Evolutionary conservation across 768 basidiomycete species (phyloP).

Genomic region (Coprinopsis sp.): DNA sequence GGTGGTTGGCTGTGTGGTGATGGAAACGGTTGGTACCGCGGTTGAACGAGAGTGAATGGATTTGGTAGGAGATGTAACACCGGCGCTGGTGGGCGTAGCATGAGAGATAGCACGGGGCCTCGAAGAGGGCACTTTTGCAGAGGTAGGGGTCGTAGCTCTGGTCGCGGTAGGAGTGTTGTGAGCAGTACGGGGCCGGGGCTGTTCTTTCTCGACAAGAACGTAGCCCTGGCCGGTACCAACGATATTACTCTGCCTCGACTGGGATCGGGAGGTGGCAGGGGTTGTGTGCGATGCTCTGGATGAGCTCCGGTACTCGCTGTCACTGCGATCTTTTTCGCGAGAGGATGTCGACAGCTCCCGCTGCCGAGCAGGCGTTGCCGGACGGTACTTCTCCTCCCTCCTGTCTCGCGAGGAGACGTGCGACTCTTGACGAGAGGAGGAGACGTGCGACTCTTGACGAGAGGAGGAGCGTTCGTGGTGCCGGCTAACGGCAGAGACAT

Average conservation of each 20-base stretch:
- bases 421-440: not conserved
- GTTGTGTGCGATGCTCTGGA: no score
- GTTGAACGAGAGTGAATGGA: no score
- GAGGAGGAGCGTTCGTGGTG: not conserved
- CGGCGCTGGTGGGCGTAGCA: no score
- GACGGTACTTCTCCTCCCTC: not conserved
- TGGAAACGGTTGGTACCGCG: no score
- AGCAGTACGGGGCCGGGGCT: no score
- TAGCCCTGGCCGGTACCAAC: not conserved
- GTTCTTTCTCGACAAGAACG: slow-evolving; percentile 1
- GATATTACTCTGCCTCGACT: not conserved
- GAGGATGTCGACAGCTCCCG: no score
- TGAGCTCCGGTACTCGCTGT: not conserved
- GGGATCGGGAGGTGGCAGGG: not conserved
- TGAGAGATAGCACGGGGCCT: slow-evolving; percentile 5
- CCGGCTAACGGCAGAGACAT: not conserved
- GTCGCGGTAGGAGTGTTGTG: slow-evolving; percentile 5
- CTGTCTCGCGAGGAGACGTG: not conserved
- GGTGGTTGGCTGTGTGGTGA: slow-evolving; percentile 7
- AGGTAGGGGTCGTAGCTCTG: not conserved
- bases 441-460: not conserved
- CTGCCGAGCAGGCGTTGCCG: no score
- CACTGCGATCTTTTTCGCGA: not conserved
- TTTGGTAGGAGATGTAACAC: no score
- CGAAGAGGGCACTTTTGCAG: no score